Percentiles rank a stretch among this genome's conserved stretches.
Conservation (phyloP, 768 basidiomycete species). For the Tylopilus felleus region DNA sequence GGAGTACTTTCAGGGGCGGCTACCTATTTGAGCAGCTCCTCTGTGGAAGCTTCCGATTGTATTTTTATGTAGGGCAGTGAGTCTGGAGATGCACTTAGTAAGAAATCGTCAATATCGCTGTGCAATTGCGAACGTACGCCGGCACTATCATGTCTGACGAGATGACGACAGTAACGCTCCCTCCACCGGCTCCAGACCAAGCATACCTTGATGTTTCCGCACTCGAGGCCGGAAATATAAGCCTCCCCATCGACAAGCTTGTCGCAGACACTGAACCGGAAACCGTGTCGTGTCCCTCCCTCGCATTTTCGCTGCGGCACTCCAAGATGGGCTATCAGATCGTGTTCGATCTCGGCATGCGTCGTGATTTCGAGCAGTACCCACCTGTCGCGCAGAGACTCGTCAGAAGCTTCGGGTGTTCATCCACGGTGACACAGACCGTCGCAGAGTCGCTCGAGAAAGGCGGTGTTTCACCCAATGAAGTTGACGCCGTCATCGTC, state of each 20-base stretch:
- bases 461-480: not conserved
- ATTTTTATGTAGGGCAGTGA: too few relatives aligned
- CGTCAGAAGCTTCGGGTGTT: conserved; percentile 1
- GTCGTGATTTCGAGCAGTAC: conserved; percentile 33
- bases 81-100: too few relatives aligned
- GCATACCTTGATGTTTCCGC: conserved; percentile 54
- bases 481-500: not conserved
- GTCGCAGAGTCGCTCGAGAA: not conserved
- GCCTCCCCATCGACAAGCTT: conserved; percentile 36
- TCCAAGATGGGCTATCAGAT: conserved; percentile 38
- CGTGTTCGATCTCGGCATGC: conserved; percentile 55
- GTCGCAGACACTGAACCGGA: conserved; percentile 34
- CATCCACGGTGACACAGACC: not conserved
- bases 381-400: conserved; percentile 32
- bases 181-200: conserved; percentile 35
- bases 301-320: conserved; percentile 53
- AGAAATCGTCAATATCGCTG: too few relatives aligned
- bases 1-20: too few relatives aligned
- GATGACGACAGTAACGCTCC: not conserved
- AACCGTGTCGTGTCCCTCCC: conserved; percentile 37
- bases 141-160: too few relatives aligned
- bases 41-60: too few relatives aligned
- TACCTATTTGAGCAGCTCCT: too few relatives aligned
- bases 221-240: conserved; percentile 48
- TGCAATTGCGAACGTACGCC: too few relatives aligned